Conservation (phyloP, 495 filamentous ascomycete genomes). For the Hyphodiscus hymeniophilus region DNA sequence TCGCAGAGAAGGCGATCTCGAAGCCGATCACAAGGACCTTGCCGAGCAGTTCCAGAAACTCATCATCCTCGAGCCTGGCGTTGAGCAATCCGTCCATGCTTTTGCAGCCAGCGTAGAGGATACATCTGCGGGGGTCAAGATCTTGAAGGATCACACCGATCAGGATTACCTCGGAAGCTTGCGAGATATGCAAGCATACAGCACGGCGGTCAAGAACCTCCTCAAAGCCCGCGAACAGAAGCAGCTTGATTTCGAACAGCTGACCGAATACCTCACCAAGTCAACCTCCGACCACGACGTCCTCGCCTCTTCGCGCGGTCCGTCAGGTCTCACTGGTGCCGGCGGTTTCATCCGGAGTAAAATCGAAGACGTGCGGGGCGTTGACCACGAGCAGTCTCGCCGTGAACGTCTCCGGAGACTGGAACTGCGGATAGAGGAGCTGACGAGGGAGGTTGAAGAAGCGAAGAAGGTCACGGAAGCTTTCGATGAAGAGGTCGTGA, state of each 20-base stretch:
- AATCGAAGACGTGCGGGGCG: constrained; percentile 92
- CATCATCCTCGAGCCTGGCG: constrained; percentile 78
- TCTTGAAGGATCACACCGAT: constrained; percentile 84
- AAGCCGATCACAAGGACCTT: constrained; percentile 81
- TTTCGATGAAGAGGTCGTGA: constrained; percentile 91
- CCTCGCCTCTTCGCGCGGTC: constrained; percentile 58
- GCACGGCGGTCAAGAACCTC: constrained; percentile 69
- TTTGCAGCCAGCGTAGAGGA: constrained; percentile 84
- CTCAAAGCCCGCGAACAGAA: constrained; percentile 95
- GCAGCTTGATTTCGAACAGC: constrained; percentile 92
- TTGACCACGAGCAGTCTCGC: constrained; percentile 88
- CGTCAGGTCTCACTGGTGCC: constrained; percentile 54
- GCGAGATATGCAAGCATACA: constrained; percentile 91
- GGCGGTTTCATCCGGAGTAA: constrained; percentile 90
- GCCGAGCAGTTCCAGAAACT: constrained; percentile 91
- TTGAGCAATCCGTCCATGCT: constrained; percentile 67
- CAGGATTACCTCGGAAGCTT: constrained; percentile 89
- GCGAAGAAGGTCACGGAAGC: constrained; percentile 74
- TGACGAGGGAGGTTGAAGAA: constrained; percentile 80
- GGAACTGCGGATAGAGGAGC: constrained; percentile 82
- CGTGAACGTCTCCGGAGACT: constrained; percentile 81
- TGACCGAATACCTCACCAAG: constrained; percentile 92
- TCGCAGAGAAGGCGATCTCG: constrained; percentile 79
- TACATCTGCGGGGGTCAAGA: constrained; percentile 63
- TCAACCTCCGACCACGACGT: constrained; percentile 80